Evolutionary conservation across 2,329 filamentous ascomycete species (phyloP), one percentile per base, ranked within the genome.

Genomic region (Sporothrix variecibatus): DNA sequence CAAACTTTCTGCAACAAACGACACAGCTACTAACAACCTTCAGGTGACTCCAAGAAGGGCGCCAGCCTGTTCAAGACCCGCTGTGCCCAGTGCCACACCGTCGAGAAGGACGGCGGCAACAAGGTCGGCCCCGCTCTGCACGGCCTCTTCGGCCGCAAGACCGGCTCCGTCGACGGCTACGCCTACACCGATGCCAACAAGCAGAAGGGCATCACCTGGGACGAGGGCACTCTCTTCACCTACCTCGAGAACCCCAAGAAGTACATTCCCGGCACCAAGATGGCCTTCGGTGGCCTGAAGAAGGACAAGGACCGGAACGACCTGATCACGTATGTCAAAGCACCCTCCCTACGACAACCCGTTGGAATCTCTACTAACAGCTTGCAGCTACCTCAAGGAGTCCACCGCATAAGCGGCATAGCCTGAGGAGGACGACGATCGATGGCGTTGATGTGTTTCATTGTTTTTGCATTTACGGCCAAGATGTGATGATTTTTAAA

Each of bases 241-340:
- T 99, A 99, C 92, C 95, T 99, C 82, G 96, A 99, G 91, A 98
- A 98, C 93, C 96, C 96, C 87, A 99, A 99, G 93, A 98, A 98
- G 91, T 99, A 95, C 91, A 98, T 99, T 79, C 96, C 96, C 80
- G 96, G 96, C 80, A 99, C 96, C 88, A 99, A 98, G 94, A 99
- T 99, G 96, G 96, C 96, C 81, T 99, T 98, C 84, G 96, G 96
- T 87, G 96, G 96, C 85, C 91, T 99, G 83, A 99, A 99, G 95
- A 99, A 99, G 94, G 90, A 91, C 83, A 98, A 98, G 93, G 96
- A 98, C 89, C 91, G 96, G 85, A 97, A 98, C 85, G 95, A 99
- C 86, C 89, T 99, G 82, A 97, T 99, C 91, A 94, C 94, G 92
- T 95, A 93, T 81, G 92, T 90, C 17, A 8, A 38, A 11, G 23